These are phyloP conservation scores for Euryodendron excelsum DNA, from an alignment of 148 eudicot species.

Conservation along the genomic window DNA sequence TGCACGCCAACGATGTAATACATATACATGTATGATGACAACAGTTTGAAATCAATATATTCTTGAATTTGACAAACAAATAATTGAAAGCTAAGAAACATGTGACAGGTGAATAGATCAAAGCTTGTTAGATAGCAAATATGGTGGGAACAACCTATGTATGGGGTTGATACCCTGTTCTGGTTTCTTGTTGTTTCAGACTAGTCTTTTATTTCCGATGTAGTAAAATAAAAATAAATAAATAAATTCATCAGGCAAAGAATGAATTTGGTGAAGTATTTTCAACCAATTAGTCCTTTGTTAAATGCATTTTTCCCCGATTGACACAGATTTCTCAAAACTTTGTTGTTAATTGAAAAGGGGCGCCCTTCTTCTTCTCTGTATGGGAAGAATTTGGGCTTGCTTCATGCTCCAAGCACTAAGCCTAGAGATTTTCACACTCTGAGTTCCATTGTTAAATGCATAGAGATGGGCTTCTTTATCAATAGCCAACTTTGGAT, in stretches of 20 bases:
- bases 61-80: neutral
- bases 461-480: slow-evolving; percentile 15
- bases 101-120: too few species aligned
- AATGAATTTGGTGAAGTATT: too few species aligned
- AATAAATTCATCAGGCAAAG: too few species aligned
- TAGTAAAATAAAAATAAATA: too few species aligned
- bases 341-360: neutral
- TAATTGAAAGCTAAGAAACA: neutral
- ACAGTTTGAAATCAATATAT: neutral
- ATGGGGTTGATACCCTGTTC: too few species aligned
- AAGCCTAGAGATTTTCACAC: neutral
- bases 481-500: slow-evolving; percentile 10
- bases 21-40: neutral
- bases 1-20: neutral
- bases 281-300: too few species aligned
- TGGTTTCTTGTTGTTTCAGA: too few species aligned
- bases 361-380: neutral
- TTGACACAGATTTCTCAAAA: too few species aligned
- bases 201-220: too few species aligned
- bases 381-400: slow-evolving; percentile 3
- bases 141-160: too few species aligned
- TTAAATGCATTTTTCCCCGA: too few species aligned
- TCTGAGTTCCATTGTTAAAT: slow-evolving; percentile 24
- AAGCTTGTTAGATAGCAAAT: too few species aligned
- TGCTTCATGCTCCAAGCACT: neutral